Conservation (phyloP, 1,139 yeast genomes). For the Scheffersomyces titani region DNA sequence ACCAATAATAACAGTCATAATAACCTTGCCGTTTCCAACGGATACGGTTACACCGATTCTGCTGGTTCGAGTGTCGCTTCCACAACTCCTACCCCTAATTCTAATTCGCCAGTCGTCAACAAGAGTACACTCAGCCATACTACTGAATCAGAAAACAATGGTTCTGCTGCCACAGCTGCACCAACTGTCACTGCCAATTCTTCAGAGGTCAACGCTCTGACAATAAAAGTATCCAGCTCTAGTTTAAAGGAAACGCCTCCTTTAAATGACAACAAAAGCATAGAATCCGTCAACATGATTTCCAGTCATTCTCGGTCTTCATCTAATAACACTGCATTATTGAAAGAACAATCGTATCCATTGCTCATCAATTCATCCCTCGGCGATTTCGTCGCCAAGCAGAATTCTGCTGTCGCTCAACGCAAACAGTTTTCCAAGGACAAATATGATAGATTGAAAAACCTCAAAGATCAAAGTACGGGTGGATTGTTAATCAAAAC, state of each 20-base stretch:
- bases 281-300: not conserved
- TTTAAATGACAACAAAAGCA: not conserved
- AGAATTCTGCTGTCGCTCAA: not conserved
- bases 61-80: slow-evolving; percentile 5
- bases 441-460: slow-evolving; percentile 5
- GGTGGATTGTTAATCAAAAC: slow-evolving; percentile 3
- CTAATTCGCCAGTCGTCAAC: not conserved
- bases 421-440: slow-evolving; percentile 2
- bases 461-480: not conserved
- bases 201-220: not conserved
- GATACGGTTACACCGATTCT: not conserved
- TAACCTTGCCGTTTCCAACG: not conserved
- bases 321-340: not conserved
- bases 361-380: slow-evolving; percentile 6
- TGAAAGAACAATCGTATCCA: slow-evolving; percentile 3
- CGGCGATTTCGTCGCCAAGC: slow-evolving; percentile 2
- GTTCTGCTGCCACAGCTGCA: not conserved
- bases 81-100: slow-evolving; percentile 5
- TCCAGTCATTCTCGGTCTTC: not conserved
- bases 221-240: not conserved
- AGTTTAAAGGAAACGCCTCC: not conserved
- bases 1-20: not conserved
- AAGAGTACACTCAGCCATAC: not conserved
- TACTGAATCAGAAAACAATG: not conserved
- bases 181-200: not conserved